phyloP scores from a whole-genome alignment of 768 basidiomycete genomes.

The Lyophyllum decastes region DNA sequence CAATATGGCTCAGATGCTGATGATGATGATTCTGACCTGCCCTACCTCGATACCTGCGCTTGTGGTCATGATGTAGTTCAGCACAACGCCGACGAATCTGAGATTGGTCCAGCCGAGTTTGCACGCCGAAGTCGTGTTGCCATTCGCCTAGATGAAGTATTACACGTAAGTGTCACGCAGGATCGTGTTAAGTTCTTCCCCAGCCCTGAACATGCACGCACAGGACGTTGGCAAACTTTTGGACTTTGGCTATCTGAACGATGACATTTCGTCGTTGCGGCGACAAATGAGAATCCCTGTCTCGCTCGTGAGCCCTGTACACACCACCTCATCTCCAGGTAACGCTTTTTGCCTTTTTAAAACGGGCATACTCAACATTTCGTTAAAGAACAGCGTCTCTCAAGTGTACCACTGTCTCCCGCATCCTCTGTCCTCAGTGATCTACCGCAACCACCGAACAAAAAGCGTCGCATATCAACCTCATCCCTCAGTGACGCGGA shows the following conservation, averaged over 20 bases:
- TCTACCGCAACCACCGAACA: slow-evolving; percentile 44
- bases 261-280: slow-evolving; percentile 66
- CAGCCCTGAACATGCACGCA: slow-evolving; percentile 1
- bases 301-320: slow-evolving; percentile 50
- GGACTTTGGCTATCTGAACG: slow-evolving; percentile 79
- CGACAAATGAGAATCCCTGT: slow-evolving; percentile 66
- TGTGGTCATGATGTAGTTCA: slow-evolving; percentile 69
- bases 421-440: slow-evolving; percentile 54
- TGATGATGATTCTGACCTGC: slow-evolving; percentile 54
- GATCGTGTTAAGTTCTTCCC: background rate
- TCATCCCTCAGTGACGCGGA: slow-evolving; percentile 55
- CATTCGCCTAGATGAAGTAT: slow-evolving; percentile 76
- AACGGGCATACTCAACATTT: slow-evolving; percentile 7
- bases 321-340: slow-evolving; percentile 55
- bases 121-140: slow-evolving; percentile 74
- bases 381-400: slow-evolving; percentile 29
- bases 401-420: slow-evolving; percentile 40
- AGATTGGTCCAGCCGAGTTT: slow-evolving; percentile 64
- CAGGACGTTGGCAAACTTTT: slow-evolving; percentile 77
- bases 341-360: slow-evolving; percentile 18
- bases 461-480: slow-evolving; percentile 54
- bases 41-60: slow-evolving; percentile 61
- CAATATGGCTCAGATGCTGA: slow-evolving; percentile 77
- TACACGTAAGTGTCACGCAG: slow-evolving; percentile 59
- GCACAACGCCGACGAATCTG: slow-evolving; percentile 66